phyloP scores from a whole-genome alignment of 2,329 filamentous ascomycete species.

The Clarireedia hainanense region DNA sequence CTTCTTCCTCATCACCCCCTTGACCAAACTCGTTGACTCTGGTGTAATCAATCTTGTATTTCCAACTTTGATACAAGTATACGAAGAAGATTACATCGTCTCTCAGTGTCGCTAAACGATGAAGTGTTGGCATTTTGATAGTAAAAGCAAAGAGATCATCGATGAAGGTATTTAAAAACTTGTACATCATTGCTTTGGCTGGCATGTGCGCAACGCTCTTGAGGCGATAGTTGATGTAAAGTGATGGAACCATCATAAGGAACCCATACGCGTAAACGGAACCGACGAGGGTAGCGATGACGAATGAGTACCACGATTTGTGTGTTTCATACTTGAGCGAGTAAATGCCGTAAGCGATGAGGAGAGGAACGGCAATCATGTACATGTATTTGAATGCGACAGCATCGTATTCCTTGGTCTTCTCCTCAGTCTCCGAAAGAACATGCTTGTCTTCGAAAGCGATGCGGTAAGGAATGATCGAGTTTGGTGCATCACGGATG shows the following conservation, averaged over 20 bases:
- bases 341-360: constrained; percentile 85
- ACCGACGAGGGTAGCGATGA: constrained; percentile 90
- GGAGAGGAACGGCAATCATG: constrained; percentile 78
- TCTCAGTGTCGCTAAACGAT: constrained; percentile 82
- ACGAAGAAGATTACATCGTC: constrained; percentile 99
- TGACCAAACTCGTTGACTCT: constrained; percentile 97
- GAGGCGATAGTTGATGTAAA: constrained; percentile 98
- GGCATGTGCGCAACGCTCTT: constrained; percentile 97
- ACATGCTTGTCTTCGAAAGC: constrained; percentile 95
- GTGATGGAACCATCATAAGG: constrained; percentile 94
- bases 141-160: constrained; percentile 98
- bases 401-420: constrained; percentile 97
- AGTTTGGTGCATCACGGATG: constrained; percentile 60
- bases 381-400: constrained; percentile 98
- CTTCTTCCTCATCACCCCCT: constrained; percentile 82
- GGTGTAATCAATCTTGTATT: constrained; percentile 84
- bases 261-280: constrained; percentile 98
- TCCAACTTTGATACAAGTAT: constrained; percentile 90
- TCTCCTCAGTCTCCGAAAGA: constrained; percentile 88
- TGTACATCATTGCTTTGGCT: constrained; percentile 92
- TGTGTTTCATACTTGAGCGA: constrained; percentile 87
- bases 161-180: constrained; percentile 98
- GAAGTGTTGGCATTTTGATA: constrained; percentile 96
- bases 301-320: constrained; percentile 97
- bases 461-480: constrained; percentile 69